Percentiles rank a stretch among this genome's conserved stretches.
These are phyloP conservation scores for Aspergillus sp. DNA, from an alignment of 2,329 filamentous ascomycete genomes.

Conservation along the genomic window DNA sequence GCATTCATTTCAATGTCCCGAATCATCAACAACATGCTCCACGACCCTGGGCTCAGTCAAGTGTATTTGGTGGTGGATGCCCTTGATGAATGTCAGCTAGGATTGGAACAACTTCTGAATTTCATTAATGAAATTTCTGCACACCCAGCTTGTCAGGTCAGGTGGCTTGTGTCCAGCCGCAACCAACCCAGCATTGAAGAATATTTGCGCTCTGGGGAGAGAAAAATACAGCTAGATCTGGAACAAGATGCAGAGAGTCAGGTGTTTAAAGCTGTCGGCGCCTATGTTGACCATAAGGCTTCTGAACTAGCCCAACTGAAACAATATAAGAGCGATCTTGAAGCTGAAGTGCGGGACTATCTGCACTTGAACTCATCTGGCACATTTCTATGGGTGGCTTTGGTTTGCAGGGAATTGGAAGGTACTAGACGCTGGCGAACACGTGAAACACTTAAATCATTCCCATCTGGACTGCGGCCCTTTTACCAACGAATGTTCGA, in stretches of 20 bases:
- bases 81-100: slow-evolving; percentile 2
- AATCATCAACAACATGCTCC: slow-evolving; percentile 1
- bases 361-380: background rate
- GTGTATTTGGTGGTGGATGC: slow-evolving; percentile 3
- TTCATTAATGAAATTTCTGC: slow-evolving; percentile 3
- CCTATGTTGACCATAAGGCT: background rate
- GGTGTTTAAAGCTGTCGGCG: background rate
- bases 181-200: background rate
- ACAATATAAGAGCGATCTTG: background rate
- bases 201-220: too few relatives aligned
- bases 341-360: background rate
- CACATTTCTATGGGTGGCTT: background rate
- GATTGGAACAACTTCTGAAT: background rate
- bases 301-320: background rate
- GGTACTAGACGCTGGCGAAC: background rate
- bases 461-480: background rate
- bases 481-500: background rate
- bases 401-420: background rate
- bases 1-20: slow-evolving; percentile 1
- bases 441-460: background rate
- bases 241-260: background rate
- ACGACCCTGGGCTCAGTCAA: background rate
- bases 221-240: background rate
- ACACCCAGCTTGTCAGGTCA: slow-evolving; percentile 2
- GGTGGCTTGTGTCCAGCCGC: slow-evolving; percentile 6